phyloP scores from a whole-genome alignment of 192 early-diverging fungal species.

The Backusella westeae region DNA sequence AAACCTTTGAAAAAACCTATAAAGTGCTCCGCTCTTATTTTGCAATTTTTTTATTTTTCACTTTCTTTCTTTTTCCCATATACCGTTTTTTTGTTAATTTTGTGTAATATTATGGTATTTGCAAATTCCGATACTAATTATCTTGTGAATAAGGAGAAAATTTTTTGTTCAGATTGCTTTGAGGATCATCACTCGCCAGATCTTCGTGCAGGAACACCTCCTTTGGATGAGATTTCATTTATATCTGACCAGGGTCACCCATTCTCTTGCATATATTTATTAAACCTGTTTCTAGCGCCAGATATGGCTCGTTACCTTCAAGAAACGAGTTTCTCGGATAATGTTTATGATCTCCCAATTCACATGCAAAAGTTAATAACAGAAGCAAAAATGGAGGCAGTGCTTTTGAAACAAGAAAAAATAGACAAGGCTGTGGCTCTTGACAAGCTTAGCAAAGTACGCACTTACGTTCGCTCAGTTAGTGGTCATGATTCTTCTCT shows the following conservation, averaged over 20 bases:
- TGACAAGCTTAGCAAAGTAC: background rate
- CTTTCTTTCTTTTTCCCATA: background rate
- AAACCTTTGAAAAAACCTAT: background rate
- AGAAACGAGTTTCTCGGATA: background rate
- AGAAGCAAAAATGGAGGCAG: background rate
- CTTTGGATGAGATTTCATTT: background rate
- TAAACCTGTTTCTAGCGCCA: background rate
- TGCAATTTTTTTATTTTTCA: background rate
- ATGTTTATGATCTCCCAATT: background rate
- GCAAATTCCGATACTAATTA: background rate
- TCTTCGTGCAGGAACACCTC: background rate
- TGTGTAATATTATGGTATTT: background rate
- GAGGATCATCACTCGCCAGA: background rate
- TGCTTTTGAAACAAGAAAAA: background rate
- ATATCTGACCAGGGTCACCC: background rate
- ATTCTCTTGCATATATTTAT: background rate
- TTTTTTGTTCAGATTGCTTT: background rate
- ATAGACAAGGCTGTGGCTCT: background rate
- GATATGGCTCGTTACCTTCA: background rate
- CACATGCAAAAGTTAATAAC: conserved; percentile 1
- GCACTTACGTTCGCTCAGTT: background rate
- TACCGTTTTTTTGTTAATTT: background rate
- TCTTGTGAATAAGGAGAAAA: background rate
- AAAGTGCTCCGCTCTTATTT: background rate
- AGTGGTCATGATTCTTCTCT: background rate